These are phyloP conservation scores for Sporothrix pallida DNA, from an alignment of 2,329 filamentous ascomycete species.

Conservation along the genomic window DNA sequence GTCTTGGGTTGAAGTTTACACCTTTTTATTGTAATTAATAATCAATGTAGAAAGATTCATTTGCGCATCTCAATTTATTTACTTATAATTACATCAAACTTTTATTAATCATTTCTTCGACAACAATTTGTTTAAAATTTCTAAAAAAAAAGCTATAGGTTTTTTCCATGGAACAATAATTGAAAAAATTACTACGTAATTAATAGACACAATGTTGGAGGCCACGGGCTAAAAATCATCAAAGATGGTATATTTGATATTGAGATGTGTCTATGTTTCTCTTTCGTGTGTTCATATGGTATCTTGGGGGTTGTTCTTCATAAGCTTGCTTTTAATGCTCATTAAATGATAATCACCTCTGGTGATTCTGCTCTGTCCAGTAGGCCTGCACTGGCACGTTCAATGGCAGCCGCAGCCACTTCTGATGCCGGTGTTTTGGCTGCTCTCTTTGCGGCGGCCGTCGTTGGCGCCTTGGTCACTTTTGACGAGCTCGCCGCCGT, in stretches of 20 bases:
- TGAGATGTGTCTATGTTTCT: neutral
- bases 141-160: neutral
- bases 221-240: neutral
- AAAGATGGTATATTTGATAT: neutral
- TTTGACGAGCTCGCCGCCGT: neutral
- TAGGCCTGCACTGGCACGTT: neutral
- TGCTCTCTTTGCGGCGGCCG: neutral
- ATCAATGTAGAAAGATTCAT: no score
- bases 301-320: neutral
- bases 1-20: no score
- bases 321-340: neutral
- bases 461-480: neutral
- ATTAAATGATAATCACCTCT: slow-evolving; percentile 13
- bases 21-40: no score
- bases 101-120: no score
- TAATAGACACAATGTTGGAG: no score
- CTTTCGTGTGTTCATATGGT: neutral
- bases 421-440: neutral
- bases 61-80: no score
- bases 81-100: no score
- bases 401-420: neutral
- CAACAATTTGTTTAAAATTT: no score
- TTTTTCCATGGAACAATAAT: no score
- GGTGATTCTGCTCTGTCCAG: neutral
- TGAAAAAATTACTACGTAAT: no score